Base-by-base conservation (phyloP, 2,329 filamentous ascomycete species). In the Myriosclerotinia duriaeana region DNA sequence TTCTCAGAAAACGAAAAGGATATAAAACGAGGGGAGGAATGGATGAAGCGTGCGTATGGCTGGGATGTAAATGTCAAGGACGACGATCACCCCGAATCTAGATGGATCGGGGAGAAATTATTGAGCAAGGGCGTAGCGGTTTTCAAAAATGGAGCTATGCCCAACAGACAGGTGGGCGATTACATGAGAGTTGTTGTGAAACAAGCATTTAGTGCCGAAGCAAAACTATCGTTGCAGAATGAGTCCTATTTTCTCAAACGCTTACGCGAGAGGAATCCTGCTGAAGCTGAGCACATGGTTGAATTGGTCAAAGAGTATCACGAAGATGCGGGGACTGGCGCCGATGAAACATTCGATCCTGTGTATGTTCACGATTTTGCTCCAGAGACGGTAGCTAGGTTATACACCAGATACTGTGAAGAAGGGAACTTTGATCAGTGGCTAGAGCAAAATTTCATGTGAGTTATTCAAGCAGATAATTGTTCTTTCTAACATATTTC, bases 161-260 rank as follows among this genome's bases (percentile, higher is more conserved):
- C 11, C 40, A 14, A 15, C 15, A 1, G 12, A 5, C 2, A 4
- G 0, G 0, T 0, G 2, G 0, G 6, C 0, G 1, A 1, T 14
- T 36, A 46, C 11, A 1, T n/a, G 6, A 59, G 26, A 46, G 2
- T 59, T 9, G 55, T 59, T 46, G 55, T 59, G 12, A 59, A 59
- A 46, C 55, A 59, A 22, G 40, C 11, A 46, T 46, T 15, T 14
- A 15, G 17, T 9, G 9, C 40, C 15, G 26, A 59, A n/a, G 55
- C 55, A 46, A 59, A 46, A 36, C 5, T 12, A n/a, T 8, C 5
- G 17, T 12, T 59, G 20, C 2, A 34, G 30, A 59, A 34, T 8
- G 26, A 20, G 12, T 5, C 26, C 17, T 14, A 12, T n/a, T 46
- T 56, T 42, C 9, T 42, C 54, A 11, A 30, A 34, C 30, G 30